Base-by-base conservation (phyloP, 2,329 filamentous ascomycete species). In the Scedosporium apiospermum region DNA sequence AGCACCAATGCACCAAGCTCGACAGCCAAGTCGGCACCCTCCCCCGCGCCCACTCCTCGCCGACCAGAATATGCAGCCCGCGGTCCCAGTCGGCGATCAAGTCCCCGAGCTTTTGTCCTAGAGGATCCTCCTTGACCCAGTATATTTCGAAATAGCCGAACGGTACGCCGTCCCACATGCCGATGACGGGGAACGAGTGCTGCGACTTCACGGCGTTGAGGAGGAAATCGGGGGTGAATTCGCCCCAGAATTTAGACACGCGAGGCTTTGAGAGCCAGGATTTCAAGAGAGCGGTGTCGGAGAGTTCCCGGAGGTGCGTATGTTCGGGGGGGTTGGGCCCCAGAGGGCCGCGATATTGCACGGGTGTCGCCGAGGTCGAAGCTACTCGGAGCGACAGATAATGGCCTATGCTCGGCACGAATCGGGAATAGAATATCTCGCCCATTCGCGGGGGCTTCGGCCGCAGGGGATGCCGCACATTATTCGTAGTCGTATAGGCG, bases 121-220 rank as follows among this genome's bases (percentile, higher is more conserved):
- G 73, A 0, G 80, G 77, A 70, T 98, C 95, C 72, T 99, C 95
- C 70, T 96, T 96, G 3, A 95, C 91, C 93, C 95, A 99, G 76
- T 99, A 99, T 41, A 99, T 83, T 77, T 99, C 95, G 71, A 99
- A 97, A 72, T 96, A 99, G 0, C 92, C 95, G 76, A 98, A 99
- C 0, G 93, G 93, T 64, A 93, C 88, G 10, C 91, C 93, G 68
- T 98, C 91, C 90, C 93, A 99, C 71, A 92, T 88, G 0, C 90
- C 95, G 65, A 98, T 93, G 0, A 88, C 91, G 0, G 95, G 95
- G 73, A 98, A 96, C 7, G 88, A 91, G 74, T 97, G 89, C 18
- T 81, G 80, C 21, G 82, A 86, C 12, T 80, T 80, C 10, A 98
- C 76, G 0, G 82, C 86, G 2, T 77, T 78, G 21, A 81, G 77